These are phyloP conservation scores for Dalechampia spathulata DNA, from an alignment of 441 rosid species.

Conservation along the genomic window DNA sequence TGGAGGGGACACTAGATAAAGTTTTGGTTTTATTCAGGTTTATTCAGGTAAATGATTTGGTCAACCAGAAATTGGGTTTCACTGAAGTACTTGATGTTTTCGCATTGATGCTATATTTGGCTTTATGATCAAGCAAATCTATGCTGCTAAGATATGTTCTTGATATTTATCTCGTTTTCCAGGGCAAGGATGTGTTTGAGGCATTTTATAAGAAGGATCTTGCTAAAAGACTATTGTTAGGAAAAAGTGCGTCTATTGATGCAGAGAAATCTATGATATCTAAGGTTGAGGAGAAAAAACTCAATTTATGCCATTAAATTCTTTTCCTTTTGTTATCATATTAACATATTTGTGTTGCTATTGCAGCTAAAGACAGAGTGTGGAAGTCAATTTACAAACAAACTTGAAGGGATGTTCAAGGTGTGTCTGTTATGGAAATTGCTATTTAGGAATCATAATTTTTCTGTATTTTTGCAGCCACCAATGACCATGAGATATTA, in stretches of 20 bases:
- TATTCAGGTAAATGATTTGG: conserved; percentile 68
- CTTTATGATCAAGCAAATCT: conserved; percentile 11
- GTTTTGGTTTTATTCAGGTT: conserved; percentile 96
- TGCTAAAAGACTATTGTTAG: conserved; percentile 87
- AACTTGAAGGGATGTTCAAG: conserved; percentile 99
- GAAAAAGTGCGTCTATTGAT: conserved; percentile 96
- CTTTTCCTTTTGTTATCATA: conserved; percentile 1
- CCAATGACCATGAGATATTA: no score
- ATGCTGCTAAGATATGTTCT: conserved; percentile 8
- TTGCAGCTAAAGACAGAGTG: conserved; percentile 97
- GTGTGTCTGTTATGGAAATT: conserved; percentile 28
- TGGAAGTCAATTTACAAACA: conserved; percentile 98
- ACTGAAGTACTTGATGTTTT: background rate
- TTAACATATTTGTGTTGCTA: conserved; percentile 20
- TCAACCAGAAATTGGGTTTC: background rate
- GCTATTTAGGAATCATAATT: no score
- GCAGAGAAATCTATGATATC: conserved; percentile 99
- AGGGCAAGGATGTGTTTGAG: conserved; percentile 97
- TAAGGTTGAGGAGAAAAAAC: conserved; percentile 41
- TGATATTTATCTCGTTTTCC: conserved; percentile 18
- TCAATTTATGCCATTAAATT: background rate
- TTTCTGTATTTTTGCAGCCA: no score
- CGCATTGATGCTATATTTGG: background rate
- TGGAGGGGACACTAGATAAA: conserved; percentile 95
- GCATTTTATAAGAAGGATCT: conserved; percentile 99